Evolutionary conservation across 352 stramenopile species (phyloP).

Genomic region (Phytopythium chamaehyphon): DNA sequence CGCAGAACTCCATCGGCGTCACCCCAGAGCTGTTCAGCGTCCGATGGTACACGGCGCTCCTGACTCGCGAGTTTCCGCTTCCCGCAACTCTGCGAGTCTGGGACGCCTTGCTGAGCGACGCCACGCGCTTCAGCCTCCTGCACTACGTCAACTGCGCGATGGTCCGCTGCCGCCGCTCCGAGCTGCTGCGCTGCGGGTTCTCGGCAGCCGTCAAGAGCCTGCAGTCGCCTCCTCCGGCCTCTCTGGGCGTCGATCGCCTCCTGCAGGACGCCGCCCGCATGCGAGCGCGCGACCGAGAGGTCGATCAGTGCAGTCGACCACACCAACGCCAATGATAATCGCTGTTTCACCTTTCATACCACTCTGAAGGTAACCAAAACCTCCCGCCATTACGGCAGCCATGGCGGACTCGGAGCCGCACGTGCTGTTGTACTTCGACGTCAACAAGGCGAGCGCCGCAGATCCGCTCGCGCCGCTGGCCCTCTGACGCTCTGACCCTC

Average conservation of each 20-base stretch:
- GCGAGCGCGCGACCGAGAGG: constrained; percentile 36
- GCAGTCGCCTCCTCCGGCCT: constrained; percentile 7
- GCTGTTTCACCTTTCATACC: too few relatives aligned
- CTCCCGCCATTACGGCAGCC: too few relatives aligned
- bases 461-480: too few relatives aligned
- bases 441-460: constrained; percentile 65
- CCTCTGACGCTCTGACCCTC: too few relatives aligned
- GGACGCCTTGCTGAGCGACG: constrained; percentile 53
- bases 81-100: constrained; percentile 47
- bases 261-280: constrained; percentile 40
- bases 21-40: constrained; percentile 64
- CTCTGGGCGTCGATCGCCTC: constrained; percentile 28
- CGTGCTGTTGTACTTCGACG: constrained; percentile 74
- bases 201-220: constrained; percentile 34
- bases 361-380: too few relatives aligned
- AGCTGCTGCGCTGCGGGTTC: constrained; percentile 38
- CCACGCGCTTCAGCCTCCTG: constrained; percentile 64
- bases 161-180: constrained; percentile 38
- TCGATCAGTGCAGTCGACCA: too few relatives aligned
- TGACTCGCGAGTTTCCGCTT: constrained; percentile 63
- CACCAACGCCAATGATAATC: too few relatives aligned
- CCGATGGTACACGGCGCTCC: constrained; percentile 70
- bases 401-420: constrained; percentile 21
- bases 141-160: constrained; percentile 63
- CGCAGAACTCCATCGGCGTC: constrained; percentile 58